A percentile compares a stretch with the other conserved stretches of the same genome.
Evolutionary conservation across 1,139 yeast genomes (phyloP).

Genomic region (Petasospora rhodanensis): DNA sequence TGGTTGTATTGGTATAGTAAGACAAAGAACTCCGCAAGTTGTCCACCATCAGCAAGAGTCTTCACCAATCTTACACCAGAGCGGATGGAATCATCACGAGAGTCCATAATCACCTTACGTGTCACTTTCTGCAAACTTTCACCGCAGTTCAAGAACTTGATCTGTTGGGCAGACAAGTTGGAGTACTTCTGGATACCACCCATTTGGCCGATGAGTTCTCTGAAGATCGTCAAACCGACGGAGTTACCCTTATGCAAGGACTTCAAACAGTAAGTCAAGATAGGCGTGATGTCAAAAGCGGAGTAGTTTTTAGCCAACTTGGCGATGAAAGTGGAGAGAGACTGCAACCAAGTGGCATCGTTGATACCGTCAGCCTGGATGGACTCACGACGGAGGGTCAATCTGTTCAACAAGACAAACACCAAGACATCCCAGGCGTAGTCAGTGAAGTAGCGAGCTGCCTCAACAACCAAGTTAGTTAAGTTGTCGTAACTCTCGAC

Average conservation of each 20-base stretch:
- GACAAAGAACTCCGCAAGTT: conserved; percentile 60
- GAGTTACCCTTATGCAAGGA: conserved; percentile 60
- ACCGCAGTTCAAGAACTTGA: conserved; percentile 66
- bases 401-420: conserved; percentile 64
- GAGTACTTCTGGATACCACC: conserved; percentile 74
- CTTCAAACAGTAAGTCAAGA: conserved; percentile 58
- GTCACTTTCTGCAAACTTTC: conserved; percentile 52
- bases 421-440: conserved; percentile 88
- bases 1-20: conserved; percentile 52
- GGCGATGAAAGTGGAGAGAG: conserved; percentile 63
- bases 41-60: conserved; percentile 41
- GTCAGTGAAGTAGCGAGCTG: conserved; percentile 72
- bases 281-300: conserved; percentile 48
- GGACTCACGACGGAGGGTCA: conserved; percentile 64
- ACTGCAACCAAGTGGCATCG: conserved; percentile 83
- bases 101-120: conserved; percentile 60
- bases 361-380: conserved; percentile 77
- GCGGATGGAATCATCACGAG: conserved; percentile 40
- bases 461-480: conserved; percentile 70
- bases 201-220: conserved; percentile 68
- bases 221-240: conserved; percentile 62
- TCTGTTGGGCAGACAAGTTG: conserved; percentile 62
- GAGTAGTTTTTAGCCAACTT: conserved; percentile 53
- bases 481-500: conserved; percentile 92
- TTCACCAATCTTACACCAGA: conserved; percentile 54